Conservation (phyloP, 192 early-diverging fungal genomes). For the Backusella sp. region DNA sequence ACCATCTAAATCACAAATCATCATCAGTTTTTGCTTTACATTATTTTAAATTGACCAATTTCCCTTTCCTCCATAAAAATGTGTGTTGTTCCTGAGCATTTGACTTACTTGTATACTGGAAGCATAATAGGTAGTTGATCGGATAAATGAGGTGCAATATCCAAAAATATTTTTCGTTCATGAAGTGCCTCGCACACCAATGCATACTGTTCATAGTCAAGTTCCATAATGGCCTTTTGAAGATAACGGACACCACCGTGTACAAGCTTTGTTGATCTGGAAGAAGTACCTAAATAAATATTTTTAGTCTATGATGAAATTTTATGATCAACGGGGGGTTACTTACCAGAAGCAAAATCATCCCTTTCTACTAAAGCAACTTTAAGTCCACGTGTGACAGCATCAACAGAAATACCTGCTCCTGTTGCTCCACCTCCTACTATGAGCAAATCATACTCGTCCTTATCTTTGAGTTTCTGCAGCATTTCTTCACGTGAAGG, state of each 20-base stretch:
- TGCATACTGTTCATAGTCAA: slow-evolving; percentile 97
- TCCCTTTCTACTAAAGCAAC: slow-evolving; percentile 96
- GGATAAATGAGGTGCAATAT: slow-evolving; percentile 94
- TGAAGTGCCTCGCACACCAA: slow-evolving; percentile 94
- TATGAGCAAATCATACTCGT: slow-evolving; percentile 83
- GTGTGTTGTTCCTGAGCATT: background rate
- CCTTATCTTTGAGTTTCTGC: slow-evolving; percentile 57
- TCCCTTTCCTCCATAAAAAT: background rate
- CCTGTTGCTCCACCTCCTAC: slow-evolving; percentile 97
- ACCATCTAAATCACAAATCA: slow-evolving; percentile 61
- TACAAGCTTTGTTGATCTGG: slow-evolving; percentile 91
- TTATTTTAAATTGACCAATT: background rate
- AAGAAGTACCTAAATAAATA: slow-evolving; percentile 70
- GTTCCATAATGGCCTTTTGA: slow-evolving; percentile 91
- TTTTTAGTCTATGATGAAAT: background rate
- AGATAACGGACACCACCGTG: slow-evolving; percentile 98
- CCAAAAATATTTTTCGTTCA: slow-evolving; percentile 90
- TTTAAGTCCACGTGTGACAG: slow-evolving; percentile 86
- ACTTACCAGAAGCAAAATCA: slow-evolving; percentile 83
- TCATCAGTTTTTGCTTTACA: background rate
- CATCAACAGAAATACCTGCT: slow-evolving; percentile 88
- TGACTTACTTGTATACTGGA: slow-evolving; percentile 82
- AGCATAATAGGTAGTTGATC: slow-evolving; percentile 94
- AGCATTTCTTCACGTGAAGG: slow-evolving; percentile 75
- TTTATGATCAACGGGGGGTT: background rate